Evolutionary conservation across 2,329 filamentous ascomycete genomes (phyloP).

Genomic region (Alternaria gansuensis): DNA sequence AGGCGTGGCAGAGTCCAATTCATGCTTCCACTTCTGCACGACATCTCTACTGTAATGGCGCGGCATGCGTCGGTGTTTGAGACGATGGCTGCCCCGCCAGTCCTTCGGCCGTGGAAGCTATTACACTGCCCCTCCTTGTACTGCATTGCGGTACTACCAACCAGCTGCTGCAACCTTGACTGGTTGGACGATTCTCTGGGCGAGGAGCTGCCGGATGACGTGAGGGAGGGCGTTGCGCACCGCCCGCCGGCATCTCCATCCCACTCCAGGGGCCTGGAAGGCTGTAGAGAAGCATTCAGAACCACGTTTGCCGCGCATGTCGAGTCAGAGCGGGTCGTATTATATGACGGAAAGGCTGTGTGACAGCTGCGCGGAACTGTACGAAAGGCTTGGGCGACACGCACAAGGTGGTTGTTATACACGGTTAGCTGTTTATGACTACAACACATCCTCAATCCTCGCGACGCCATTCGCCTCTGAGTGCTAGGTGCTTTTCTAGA

Average conservation of each 20-base stretch:
- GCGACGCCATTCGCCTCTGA: neutral
- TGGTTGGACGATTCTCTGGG: conserved; percentile 21
- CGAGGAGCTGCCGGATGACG: conserved; percentile 37
- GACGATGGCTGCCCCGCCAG: conserved; percentile 23
- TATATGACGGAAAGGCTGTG: conserved; percentile 24
- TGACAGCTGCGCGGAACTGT: conserved; percentile 28
- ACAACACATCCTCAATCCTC: conserved; percentile 12
- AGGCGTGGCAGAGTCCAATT: neutral
- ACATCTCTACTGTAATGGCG: conserved; percentile 9
- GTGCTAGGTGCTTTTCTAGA: conserved; percentile 6
- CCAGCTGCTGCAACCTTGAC: conserved; percentile 28
- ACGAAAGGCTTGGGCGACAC: conserved; percentile 20
- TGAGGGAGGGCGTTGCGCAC: conserved; percentile 31
- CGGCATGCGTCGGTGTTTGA: conserved; percentile 25
- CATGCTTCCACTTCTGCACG: conserved; percentile 12
- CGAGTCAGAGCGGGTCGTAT: conserved; percentile 29
- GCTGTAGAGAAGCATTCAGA: conserved; percentile 77
- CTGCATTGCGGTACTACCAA: conserved; percentile 21
- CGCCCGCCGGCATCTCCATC: conserved; percentile 26
- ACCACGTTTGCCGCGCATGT: conserved; percentile 58
- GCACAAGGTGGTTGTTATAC: neutral
- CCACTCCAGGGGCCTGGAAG: conserved; percentile 27
- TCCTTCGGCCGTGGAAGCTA: conserved; percentile 26
- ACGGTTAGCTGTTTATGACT: conserved; percentile 8
- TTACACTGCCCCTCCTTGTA: conserved; percentile 32